phyloP scores from a whole-genome alignment of 2,329 filamentous ascomycete genomes.

The Tolypocladium ovalisporum region DNA sequence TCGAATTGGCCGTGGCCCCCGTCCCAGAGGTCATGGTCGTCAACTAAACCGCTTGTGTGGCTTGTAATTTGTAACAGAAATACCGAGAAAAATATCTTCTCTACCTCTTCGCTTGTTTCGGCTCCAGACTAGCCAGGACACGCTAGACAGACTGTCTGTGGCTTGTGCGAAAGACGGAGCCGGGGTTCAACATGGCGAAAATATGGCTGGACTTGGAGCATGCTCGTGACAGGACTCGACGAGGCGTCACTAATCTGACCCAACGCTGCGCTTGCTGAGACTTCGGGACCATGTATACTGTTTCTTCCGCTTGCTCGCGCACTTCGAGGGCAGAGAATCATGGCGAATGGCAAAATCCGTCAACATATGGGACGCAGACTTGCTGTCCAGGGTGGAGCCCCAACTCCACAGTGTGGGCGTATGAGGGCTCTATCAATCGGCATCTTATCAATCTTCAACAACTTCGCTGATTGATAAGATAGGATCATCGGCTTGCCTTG shows the following conservation, averaged over 20 bases:
- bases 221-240: background rate
- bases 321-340: background rate
- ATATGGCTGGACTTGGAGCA: background rate
- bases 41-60: background rate
- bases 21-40: background rate
- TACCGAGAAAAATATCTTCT: background rate
- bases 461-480: background rate
- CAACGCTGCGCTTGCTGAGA: background rate
- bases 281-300: too few species aligned
- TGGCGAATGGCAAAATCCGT: background rate
- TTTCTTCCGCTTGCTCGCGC: background rate
- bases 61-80: background rate
- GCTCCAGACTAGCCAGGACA: background rate
- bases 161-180: background rate
- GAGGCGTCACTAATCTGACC: background rate
- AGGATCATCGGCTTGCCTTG: background rate
- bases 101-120: background rate
- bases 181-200: background rate
- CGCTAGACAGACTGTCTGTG: background rate
- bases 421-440: background rate
- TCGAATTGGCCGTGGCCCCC: background rate
- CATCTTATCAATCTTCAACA: background rate
- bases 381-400: background rate
- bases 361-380: background rate
- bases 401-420: background rate